Evolutionary conservation across 805 yeast species (phyloP), one percentile per base, ranked within the genome.

Genomic region (Nakazawaea laoshanensis): DNA sequence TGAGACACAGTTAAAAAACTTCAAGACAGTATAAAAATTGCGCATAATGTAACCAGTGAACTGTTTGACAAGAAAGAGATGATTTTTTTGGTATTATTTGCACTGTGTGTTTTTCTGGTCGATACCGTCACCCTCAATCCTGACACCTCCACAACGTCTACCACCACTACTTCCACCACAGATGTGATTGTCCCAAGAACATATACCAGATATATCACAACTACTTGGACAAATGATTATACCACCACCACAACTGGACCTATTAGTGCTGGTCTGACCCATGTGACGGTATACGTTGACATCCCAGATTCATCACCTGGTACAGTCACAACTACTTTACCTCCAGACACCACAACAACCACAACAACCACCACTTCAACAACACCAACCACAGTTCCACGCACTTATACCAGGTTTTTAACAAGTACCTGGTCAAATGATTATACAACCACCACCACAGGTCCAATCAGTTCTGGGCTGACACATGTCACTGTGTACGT

Each of bases 211-310:
- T 23, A 23, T 22, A 11, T 30, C 4, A 30, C 33, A 7, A n/a
- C 28, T 3, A 16, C 20, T 23, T 30, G 33, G 33, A 4, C 3
- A 4, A 18, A 19, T 5, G 6, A 20, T 4, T 30, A 5, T 23
- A 11, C 22, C 8, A 16, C 27, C 4, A 22, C 33, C 8, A 17
- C 33, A 11, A 30, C 33, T 5, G 33, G 28, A 11, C 22, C 21
- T 6, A 30, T 30, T 23, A 30, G 17, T 23, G n/a, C 13, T 10
- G 33, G 33, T 15, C 28, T 17, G 24, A 30, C 33, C 24, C 28
- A 23, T 30, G 27, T 30, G 10, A 30, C 33, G 8, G 33, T 30
- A 9, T 16, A 11, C 18, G 33, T 30, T 5, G 27, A 30, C 11
- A 15, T 30, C 18, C 33, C 33, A 6, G 24, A 15, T 4, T 20